Evolutionary conservation across 2,329 filamentous ascomycete species (phyloP), one percentile per base, ranked within the genome.

Genomic region (Aureobasidium uvarum): DNA sequence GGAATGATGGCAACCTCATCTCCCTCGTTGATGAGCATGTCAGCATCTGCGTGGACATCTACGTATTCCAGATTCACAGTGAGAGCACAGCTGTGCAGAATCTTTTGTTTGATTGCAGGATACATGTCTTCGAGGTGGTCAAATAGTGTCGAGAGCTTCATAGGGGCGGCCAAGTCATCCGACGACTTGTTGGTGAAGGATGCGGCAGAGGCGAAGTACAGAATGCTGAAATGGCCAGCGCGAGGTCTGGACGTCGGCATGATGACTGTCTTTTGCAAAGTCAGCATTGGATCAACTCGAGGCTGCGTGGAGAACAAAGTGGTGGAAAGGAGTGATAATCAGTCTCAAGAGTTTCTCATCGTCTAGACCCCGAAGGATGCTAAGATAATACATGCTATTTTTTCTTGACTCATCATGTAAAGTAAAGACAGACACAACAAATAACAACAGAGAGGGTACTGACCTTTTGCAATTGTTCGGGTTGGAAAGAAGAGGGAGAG

Each of bases 1-100:
- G 92, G 91, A 66, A 96, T 94, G 41, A 96, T 89, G 48, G 89
- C 92, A 64, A 96, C 90, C 78, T 96, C 92, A 73, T 96, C 91
- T 33, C 88, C 90, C 68, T 86, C 85, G 60, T 86, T 78, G 66
- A 96, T 89, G 65, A 85, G 74, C 54, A 77, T 77, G 14, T 75
- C 76, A 20, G 76, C 76, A 38, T 81, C 80, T 5, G 81, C 79
- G 13, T 83, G 80, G 13, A 91, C 71, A 73, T 95, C 89, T 72
- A 94, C 86, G 78, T 96, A 96, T 66, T 91, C 84, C 63, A 94
- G 78, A 70, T 96, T 95, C 73, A 96, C 80, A 28, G 91, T 94
- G 68, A 96, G 84, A 65, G 92, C 83, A 73, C 88, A 91, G 66
- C 87, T 90, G 67, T 83, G 82, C 58, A 96, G 81, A 5, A 96